A percentile compares a stretch with the other conserved stretches of the same genome.
Conservation (phyloP, 2,329 filamentous ascomycete species). For the Ascochyta lentis region DNA sequence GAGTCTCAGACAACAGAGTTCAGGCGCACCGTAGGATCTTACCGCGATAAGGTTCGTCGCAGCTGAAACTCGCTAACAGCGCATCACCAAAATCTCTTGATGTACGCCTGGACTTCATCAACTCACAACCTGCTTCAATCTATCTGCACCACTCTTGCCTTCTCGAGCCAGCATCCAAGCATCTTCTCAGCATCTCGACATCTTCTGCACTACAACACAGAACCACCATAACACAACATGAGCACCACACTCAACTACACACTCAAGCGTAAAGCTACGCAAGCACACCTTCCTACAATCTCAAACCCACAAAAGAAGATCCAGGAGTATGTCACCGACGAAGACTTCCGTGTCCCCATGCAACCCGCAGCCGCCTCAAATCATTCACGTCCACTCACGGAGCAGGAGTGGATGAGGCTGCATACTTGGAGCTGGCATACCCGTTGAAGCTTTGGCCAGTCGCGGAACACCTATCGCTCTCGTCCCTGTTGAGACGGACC, state of each 20-base stretch:
- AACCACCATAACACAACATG: neutral
- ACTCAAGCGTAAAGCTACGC: slow-evolving; percentile 17
- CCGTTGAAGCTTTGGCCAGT: neutral
- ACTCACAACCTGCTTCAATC: neutral
- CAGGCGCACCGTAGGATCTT: slow-evolving; percentile 15
- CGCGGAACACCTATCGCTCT: no score
- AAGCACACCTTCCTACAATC: slow-evolving; percentile 6
- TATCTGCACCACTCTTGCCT: neutral
- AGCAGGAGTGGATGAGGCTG: slow-evolving; percentile 14
- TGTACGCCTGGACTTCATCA: slow-evolving; percentile 2
- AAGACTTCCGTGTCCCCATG: slow-evolving; percentile 9
- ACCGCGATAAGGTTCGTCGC: slow-evolving; percentile 11
- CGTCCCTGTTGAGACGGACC: slow-evolving; percentile 16
- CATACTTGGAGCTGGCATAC: slow-evolving; percentile 16
- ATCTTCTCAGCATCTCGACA: neutral
- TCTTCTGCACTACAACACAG: neutral
- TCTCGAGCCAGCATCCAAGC: neutral
- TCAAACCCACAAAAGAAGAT: slow-evolving; percentile 8
- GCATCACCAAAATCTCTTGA: slow-evolving; percentile 15
- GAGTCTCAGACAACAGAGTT: slow-evolving; percentile 12
- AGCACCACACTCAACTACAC: slow-evolving; percentile 10
- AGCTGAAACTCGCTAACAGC: slow-evolving; percentile 17
- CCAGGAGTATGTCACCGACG: slow-evolving; percentile 17
- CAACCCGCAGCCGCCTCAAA: slow-evolving; percentile 1
- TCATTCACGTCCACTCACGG: slow-evolving; percentile 8